A percentile compares a stretch with the other conserved stretches of the same genome.
These are phyloP conservation scores for Colletotrichum godetiae DNA, from an alignment of 2,329 filamentous ascomycete genomes.

Conservation along the genomic window DNA sequence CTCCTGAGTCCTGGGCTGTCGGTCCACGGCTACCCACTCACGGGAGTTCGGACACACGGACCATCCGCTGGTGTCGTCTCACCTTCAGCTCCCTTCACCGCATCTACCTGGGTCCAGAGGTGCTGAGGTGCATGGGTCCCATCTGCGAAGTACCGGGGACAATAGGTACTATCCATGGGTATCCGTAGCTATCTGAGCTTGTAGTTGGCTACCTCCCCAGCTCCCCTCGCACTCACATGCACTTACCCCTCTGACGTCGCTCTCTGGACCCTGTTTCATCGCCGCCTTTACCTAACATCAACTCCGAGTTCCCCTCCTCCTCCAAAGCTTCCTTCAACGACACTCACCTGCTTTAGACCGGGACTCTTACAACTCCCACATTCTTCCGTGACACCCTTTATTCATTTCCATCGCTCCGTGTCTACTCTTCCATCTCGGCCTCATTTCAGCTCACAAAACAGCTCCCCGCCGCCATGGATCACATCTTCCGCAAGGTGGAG, in stretches of 20 bases:
- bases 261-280: constrained; percentile 29
- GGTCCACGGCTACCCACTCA: too few species aligned
- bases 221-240: constrained; percentile 14
- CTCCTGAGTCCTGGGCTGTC: too few species aligned
- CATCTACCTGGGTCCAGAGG: neutral
- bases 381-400: neutral
- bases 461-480: constrained; percentile 45
- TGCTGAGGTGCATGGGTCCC: neutral
- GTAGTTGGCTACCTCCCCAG: constrained; percentile 9
- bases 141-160: neutral
- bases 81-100: constrained; percentile 26
- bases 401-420: neutral
- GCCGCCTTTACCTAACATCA: constrained; percentile 5
- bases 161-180: too few species aligned
- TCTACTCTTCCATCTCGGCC: neutral
- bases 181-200: neutral
- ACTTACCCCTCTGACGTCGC: constrained; percentile 33
- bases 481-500: constrained; percentile 58
- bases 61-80: constrained; percentile 23
- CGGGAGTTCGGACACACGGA: constrained; percentile 28
- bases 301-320: constrained; percentile 26
- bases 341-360: neutral
- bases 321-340: constrained; percentile 25
- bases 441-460: neutral
- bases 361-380: neutral